Evolutionary conservation across 2,329 filamentous ascomycete species (phyloP).

Genomic region (Helotiales sp.): DNA sequence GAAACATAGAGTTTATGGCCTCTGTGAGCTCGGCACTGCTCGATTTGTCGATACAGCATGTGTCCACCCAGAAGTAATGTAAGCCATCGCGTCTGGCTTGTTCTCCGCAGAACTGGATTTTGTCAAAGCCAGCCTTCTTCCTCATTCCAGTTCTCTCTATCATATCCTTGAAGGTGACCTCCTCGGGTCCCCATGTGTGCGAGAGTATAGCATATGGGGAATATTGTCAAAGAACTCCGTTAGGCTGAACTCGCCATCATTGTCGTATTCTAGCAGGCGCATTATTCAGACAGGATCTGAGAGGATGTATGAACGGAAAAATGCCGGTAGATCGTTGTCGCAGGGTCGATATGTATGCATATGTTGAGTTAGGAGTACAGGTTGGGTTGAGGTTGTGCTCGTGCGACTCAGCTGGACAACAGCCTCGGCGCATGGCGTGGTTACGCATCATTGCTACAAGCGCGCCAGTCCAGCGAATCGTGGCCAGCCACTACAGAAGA

Average conservation of each 20-base stretch:
- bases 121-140: conserved; percentile 9
- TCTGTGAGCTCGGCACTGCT: background rate
- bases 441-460: background rate
- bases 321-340: conserved; percentile 15
- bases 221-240: conserved; percentile 6
- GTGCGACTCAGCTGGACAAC: conserved; percentile 15
- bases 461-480: background rate
- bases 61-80: background rate
- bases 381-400: conserved; percentile 12
- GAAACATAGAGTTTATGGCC: conserved; percentile 3
- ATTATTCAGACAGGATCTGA: conserved; percentile 17
- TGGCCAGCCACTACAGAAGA: background rate
- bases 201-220: conserved; percentile 11
- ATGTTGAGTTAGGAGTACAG: conserved; percentile 10
- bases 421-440: background rate
- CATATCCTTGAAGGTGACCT: background rate
- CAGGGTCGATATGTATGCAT: conserved; percentile 17
- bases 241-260: conserved; percentile 13
- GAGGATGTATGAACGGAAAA: conserved; percentile 7
- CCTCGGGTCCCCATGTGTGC: conserved; percentile 7
- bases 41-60: conserved; percentile 1
- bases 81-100: conserved; percentile 20
- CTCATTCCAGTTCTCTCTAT: conserved; percentile 7
- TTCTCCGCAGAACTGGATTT: conserved; percentile 21
- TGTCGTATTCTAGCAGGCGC: conserved; percentile 17